Evolutionary conservation across 805 yeast genomes (phyloP).

Genomic region (Candida namnaoensis): DNA sequence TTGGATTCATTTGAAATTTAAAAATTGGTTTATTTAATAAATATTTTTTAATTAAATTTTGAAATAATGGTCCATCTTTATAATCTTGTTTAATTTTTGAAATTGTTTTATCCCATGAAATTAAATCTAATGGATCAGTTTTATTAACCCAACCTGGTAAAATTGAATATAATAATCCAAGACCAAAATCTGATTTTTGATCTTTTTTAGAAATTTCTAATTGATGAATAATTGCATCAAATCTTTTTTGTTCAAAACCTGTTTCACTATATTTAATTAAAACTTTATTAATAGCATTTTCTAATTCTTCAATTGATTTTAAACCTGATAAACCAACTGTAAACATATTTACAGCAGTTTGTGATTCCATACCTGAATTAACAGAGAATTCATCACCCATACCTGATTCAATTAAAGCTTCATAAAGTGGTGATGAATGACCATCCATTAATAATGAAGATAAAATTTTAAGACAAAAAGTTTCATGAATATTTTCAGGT

Average conservation of each 20-base stretch:
- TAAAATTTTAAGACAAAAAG: constrained; percentile 65
- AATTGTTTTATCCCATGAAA: constrained; percentile 59
- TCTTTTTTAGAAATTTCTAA: constrained; percentile 77
- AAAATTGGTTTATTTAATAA: constrained; percentile 50
- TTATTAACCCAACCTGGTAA: constrained; percentile 84
- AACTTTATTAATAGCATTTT: constrained; percentile 35
- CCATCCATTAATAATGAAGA: constrained; percentile 77
- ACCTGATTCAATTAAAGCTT: constrained; percentile 78
- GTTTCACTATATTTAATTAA: constrained; percentile 32
- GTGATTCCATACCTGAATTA: constrained; percentile 80
- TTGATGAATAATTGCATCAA: constrained; percentile 87
- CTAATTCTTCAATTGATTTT: constrained; percentile 37
- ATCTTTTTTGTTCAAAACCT: constrained; percentile 47
- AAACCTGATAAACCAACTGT: constrained; percentile 84
- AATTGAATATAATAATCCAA: constrained; percentile 62
- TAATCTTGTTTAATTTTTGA: constrained; percentile 55
- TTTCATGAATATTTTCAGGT: constrained; percentile 58
- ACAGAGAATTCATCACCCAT: constrained; percentile 80
- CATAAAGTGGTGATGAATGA: constrained; percentile 85
- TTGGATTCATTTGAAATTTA: constrained; percentile 72
- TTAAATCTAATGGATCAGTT: constrained; percentile 61
- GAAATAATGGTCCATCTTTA: constrained; percentile 45
- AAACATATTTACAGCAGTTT: constrained; percentile 68
- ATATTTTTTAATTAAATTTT: constrained; percentile 44
- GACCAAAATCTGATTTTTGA: constrained; percentile 85